Base-by-base conservation (phyloP, 805 yeast genomes). In the Cyberlindnera xishuangbannaensis region DNA sequence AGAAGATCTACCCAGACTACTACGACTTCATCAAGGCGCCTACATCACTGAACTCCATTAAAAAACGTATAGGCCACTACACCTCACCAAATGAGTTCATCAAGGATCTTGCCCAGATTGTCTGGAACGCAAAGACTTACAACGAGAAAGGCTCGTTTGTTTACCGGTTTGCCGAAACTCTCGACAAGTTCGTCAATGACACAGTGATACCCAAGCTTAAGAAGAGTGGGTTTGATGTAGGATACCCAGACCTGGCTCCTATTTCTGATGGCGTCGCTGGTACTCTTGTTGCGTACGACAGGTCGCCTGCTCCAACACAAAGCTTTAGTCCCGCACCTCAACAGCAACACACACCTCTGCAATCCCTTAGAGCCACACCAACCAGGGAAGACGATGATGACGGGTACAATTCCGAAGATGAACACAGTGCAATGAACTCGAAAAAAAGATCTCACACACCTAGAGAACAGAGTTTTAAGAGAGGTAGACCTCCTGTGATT, bases 401-500 rank as follows among this genome's bases (percentile, higher is more conserved):
- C 10, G 40, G 25, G 3, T 44, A 27, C 27, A 37, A 30, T 21
- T 36, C 33, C 7, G 44, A 39, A 4, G 42, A 34, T 6, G 40
- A 25, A 18, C 29, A 30, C 28, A 27, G 35, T 29, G 26, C 23
- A 3, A 2, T 32, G 14, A 21, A 19, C 15, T 14, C 16, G 23
- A 40, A 34, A 29, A 38, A 36, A 30, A 33, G 39, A 19, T 23
- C 40, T 4, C 27, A 32, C 22, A 18, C 37, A 1, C 28, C 41
- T 3, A 45, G 46, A 21, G 57, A 52, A 7, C 51, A 45, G 24
- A 41, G 56, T 5, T 50, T 48, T 35, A 80, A 84, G 56, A 71
- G 95, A 51, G 95, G 95, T 14, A 71, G 95, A 48, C 95, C 96
- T 5, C 95, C 95, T 2, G 81, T 85, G 36, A 85, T 86, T 31